These are phyloP conservation scores for Chenopodium quinoa DNA, from an alignment of 148 eudicot species.

Conservation along the genomic window DNA sequence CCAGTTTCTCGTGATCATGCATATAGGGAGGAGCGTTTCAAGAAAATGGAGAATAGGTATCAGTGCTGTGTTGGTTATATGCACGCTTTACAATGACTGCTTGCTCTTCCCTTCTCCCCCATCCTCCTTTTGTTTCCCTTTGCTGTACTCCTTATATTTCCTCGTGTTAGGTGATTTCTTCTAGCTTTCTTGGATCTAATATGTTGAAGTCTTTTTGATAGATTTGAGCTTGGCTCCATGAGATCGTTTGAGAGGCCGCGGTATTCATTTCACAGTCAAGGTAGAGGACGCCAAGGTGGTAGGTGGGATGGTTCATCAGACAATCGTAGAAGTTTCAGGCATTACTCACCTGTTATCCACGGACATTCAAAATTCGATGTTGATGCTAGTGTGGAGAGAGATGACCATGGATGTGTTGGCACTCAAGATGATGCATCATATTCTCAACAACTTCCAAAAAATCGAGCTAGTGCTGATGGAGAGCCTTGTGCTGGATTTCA, in stretches of 20 bases:
- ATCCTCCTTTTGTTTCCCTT: neutral
- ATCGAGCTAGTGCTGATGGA: slow-evolving; percentile 10
- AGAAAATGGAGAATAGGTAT: slow-evolving; percentile 40
- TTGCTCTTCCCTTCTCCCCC: neutral
- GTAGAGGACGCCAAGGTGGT: slow-evolving; percentile 33
- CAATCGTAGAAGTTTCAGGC: slow-evolving; percentile 27
- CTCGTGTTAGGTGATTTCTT: neutral
- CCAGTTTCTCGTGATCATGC: slow-evolving; percentile 26
- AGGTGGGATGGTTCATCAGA: slow-evolving; percentile 28
- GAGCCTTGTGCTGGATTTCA: slow-evolving; percentile 25
- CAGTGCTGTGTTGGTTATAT: neutral
- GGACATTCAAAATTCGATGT: slow-evolving; percentile 21
- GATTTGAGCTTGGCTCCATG: slow-evolving; percentile 31
- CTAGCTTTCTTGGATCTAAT: slow-evolving; percentile 14
- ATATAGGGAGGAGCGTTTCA: slow-evolving; percentile 23
- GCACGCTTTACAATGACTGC: neutral
- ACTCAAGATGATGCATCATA: slow-evolving; percentile 24
- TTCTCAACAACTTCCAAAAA: slow-evolving; percentile 24
- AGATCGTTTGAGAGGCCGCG: slow-evolving; percentile 35
- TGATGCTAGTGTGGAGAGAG: slow-evolving; percentile 24
- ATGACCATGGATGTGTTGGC: slow-evolving; percentile 22
- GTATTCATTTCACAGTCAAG: slow-evolving; percentile 25
- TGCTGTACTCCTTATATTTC: neutral
- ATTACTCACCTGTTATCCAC: slow-evolving; percentile 32
- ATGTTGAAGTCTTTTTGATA: slow-evolving; percentile 19